phyloP scores from a whole-genome alignment of 768 basidiomycete genomes.

The Pisolithus orientalis region DNA sequence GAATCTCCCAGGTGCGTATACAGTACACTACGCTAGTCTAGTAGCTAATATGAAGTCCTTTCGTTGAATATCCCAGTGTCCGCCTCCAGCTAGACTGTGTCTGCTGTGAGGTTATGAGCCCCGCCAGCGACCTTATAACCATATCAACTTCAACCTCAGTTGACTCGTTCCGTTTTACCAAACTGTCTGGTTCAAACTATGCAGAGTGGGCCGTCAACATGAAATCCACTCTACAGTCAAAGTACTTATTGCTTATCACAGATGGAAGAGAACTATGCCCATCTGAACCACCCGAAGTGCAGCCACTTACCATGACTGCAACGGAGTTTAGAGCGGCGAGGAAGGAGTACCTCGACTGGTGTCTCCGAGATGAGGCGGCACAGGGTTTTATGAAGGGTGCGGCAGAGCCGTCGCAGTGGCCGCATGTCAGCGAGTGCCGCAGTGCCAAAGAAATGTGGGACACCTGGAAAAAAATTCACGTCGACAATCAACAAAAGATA shows the following conservation, averaged over 20 bases:
- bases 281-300: background rate
- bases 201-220: slow-evolving; percentile 2
- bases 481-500: slow-evolving; percentile 8
- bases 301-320: background rate
- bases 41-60: no score
- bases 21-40: no score
- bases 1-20: background rate
- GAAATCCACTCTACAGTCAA: slow-evolving; percentile 4
- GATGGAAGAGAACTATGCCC: slow-evolving; percentile 1
- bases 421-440: background rate
- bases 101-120: slow-evolving; percentile 3
- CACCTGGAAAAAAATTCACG: background rate
- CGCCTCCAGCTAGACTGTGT: background rate
- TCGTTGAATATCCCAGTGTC: no score
- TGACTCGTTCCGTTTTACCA: slow-evolving; percentile 2
- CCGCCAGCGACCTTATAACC: background rate
- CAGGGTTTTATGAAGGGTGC: slow-evolving; percentile 6
- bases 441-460: slow-evolving; percentile 4
- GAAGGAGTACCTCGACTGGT: slow-evolving; percentile 7
- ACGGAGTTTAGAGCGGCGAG: background rate
- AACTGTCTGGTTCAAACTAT: slow-evolving; percentile 2
- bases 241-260: slow-evolving; percentile 4
- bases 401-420: slow-evolving; percentile 5
- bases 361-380: slow-evolving; percentile 2
- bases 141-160: background rate